Base-by-base conservation (phyloP, 306 rosid species). In the Dryas alaskensis region DNA sequence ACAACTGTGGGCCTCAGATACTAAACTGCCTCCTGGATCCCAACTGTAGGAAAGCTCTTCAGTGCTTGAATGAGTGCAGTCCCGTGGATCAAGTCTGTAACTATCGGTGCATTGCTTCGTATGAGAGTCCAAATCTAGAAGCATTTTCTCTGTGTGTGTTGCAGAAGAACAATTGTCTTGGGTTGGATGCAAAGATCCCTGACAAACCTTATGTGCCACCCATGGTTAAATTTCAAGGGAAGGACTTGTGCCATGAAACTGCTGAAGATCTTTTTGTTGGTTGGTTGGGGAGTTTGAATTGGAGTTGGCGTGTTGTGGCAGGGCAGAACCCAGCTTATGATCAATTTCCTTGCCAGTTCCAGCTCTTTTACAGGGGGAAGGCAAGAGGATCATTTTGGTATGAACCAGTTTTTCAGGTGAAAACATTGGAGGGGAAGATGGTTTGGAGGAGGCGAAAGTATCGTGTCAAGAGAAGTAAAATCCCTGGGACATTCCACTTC, bases 11-110 rank as follows among this genome's bases (percentile, higher is more conserved):
- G 13, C 82, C 83, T 73, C 96, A 92, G 79, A 83, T 92, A 79
- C 77, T 89, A 19, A 85, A 89, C 65, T 92, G 96, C 73, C 82
- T 92, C 60, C 69, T 92, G 83, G 97, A 92, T 89, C 86, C 96
- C 63, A 82, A 85, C 61, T 89, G 97, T 66, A 82, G 97, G 77
- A 89, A 89, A 77, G 97, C 96, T 59, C 92, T 92, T 84, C 88
- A 88, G 60, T 92, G 96, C 78, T 85, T 92, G 83, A 92, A 92
- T 61, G 52, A 69, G 48, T 92, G 97, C 66, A 92, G 93, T 76
- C 97, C 97, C 4, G 96, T 89, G 39, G 97, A 92, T 80, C 97
- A 92, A 82, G 97, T 92, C 50, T 92, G 97, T 69, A 92, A 85
- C 60, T 92, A 92, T 58, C 84, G 88, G 50, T 89, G 97, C 67